Base-by-base conservation (phyloP, 2,329 filamentous ascomycete species). In the Dactylellina cionopaga region DNA sequence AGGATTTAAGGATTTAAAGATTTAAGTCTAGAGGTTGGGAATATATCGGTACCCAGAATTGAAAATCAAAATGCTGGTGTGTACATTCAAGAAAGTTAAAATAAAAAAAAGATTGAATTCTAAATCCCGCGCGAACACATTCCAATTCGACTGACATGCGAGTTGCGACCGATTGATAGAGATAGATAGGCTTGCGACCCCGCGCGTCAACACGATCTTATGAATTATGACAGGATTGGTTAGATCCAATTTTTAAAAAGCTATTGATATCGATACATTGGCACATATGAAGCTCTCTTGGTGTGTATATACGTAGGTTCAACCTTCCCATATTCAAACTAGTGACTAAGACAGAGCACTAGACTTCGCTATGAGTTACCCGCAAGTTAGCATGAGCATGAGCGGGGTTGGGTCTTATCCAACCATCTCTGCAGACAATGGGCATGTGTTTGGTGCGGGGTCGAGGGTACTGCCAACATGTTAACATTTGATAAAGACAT, bases 371-470 rank as follows among this genome's bases (percentile, higher is more conserved):
- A 66, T 66, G 51, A 43, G n/a, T 33, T 66, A 33, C 62, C 52
- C 44, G 9, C 13, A n/a, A 27, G 35, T 46, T 56, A 17, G 15
- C 24, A 31, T 58, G 24, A 13, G 62, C 24, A 37, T 27, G 9
- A 58, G 5, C 35, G 15, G 24, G 5, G 33, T 25, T 17, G 41
- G 43, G 49, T n/a, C 22, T 10, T 25, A 47, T 17, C 41, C 51
- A 49, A 65, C 31, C 41, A 56, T 44, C 37, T 41, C 2, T 46
- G 19, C 24, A 25, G 25, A 27, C 15, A 37, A 56, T n/a, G 43
- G 54, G 63, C 35, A 68, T 60, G 54, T 68, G 25, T 43, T 66
- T 22, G 62, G 62, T 51, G 43, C 51, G 62, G 51, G 62, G 44
- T 49, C 19, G 29, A 49, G 49, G 6, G 2, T 47, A 24, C 62